These are phyloP conservation scores for Skeletonema marinoi DNA, from an alignment of 108 stramenopile species.

Conservation along the genomic window DNA sequence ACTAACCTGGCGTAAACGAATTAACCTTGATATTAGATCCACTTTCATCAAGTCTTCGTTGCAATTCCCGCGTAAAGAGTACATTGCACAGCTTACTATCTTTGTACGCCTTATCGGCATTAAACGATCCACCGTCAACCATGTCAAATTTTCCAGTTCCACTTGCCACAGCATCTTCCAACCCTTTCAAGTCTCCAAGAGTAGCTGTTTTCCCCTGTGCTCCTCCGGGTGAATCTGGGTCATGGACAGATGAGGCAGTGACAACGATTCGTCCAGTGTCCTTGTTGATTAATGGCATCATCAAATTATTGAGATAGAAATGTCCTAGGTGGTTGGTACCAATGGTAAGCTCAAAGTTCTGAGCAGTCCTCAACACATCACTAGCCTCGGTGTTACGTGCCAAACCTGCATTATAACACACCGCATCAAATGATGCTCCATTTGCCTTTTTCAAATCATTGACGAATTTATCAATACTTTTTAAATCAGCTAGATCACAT, in stretches of 20 bases:
- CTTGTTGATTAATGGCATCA: slow-evolving; percentile 58
- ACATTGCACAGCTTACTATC: slow-evolving; percentile 89
- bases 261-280: slow-evolving; percentile 70
- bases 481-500: slow-evolving; percentile 76
- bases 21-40: slow-evolving; percentile 59
- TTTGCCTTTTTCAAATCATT: slow-evolving; percentile 23
- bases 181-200: slow-evolving; percentile 78
- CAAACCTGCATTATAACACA: slow-evolving; percentile 88
- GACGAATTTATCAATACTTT: slow-evolving; percentile 62
- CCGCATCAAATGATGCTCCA: slow-evolving; percentile 54
- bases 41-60: slow-evolving; percentile 55
- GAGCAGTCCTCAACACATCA: slow-evolving; percentile 67
- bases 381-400: slow-evolving; percentile 69
- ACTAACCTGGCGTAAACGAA: slow-evolving; percentile 82
- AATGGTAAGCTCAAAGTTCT: slow-evolving; percentile 86
- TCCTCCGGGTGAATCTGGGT: slow-evolving; percentile 86
- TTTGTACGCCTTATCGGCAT: slow-evolving; percentile 93
- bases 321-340: slow-evolving; percentile 98
- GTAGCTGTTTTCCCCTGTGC: slow-evolving; percentile 75
- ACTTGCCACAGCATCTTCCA: slow-evolving; percentile 41
- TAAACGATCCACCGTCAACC: slow-evolving; percentile 83
- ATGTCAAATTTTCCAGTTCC: slow-evolving; percentile 68
- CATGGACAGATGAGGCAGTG: slow-evolving; percentile 86
- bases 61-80: slow-evolving; percentile 82
- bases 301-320: slow-evolving; percentile 87